phyloP scores from a whole-genome alignment of 345 rosid genomes.

The Noccaea bulbosa region DNA sequence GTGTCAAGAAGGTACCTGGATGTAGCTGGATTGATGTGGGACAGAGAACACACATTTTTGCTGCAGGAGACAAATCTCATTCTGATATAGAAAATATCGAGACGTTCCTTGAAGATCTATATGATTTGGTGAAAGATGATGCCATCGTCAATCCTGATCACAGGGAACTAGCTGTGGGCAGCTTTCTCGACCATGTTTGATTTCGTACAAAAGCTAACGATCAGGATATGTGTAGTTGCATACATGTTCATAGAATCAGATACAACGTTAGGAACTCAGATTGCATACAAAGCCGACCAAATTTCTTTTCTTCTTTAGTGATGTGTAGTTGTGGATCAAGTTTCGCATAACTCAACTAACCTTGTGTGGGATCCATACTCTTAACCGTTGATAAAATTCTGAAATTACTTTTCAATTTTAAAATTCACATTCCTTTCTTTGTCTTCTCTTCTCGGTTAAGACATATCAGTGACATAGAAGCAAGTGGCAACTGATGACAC shows the following conservation, averaged over 20 bases:
- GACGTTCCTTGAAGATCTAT: conserved; percentile 39
- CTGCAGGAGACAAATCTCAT: conserved; percentile 79
- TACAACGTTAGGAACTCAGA: conserved; percentile 1
- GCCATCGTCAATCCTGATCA: conserved; percentile 26
- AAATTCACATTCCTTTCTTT: not conserved
- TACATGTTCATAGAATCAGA: not conserved
- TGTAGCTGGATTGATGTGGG: conserved; percentile 83
- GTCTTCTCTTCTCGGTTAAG: conserved; percentile 2
- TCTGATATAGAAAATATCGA: conserved; percentile 53
- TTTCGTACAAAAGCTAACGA: conserved; percentile 15
- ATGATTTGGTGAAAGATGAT: conserved; percentile 43
- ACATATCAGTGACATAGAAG: not conserved
- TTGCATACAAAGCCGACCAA: not conserved
- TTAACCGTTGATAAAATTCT: too few species aligned
- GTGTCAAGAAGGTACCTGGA: conserved; percentile 82
- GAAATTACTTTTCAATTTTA: too few species aligned
- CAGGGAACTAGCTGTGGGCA: conserved; percentile 5
- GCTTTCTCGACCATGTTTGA: conserved; percentile 7
- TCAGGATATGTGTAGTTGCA: not conserved
- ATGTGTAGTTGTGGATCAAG: conserved; percentile 5
- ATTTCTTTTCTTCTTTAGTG: conserved; percentile 8
- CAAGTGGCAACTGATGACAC: conserved; percentile 16
- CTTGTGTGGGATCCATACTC: too few species aligned
- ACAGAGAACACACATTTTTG: conserved; percentile 60
- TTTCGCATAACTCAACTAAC: not conserved